Percentiles rank a stretch among this genome's conserved stretches.
Conservation (phyloP, 805 yeast genomes). For the Kodamaea laetipori region DNA sequence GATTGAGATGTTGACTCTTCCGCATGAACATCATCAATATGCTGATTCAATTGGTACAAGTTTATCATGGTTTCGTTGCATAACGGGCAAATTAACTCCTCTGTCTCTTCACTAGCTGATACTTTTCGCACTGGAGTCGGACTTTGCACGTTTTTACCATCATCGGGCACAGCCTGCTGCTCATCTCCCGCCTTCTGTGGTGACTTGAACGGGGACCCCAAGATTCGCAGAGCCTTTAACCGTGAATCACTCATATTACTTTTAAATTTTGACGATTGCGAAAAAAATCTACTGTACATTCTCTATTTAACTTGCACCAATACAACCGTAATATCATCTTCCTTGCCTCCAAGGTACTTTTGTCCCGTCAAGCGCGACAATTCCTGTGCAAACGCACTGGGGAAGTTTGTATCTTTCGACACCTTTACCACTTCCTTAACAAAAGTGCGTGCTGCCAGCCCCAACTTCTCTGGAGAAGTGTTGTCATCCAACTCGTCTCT, state of each 20-base stretch:
- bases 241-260: not conserved
- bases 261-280: not conserved
- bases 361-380: slow-evolving; percentile 65
- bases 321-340: slow-evolving; percentile 89
- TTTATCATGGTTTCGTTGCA: slow-evolving; percentile 62
- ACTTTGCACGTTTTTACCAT: not conserved
- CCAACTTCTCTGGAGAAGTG: slow-evolving; percentile 34
- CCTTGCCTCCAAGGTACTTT: slow-evolving; percentile 85
- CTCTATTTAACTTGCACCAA: slow-evolving; percentile 60
- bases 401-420: slow-evolving; percentile 71
- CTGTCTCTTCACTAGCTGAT: slow-evolving; percentile 13
- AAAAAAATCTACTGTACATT: not conserved
- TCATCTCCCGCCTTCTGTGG: slow-evolving; percentile 17
- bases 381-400: slow-evolving; percentile 86
- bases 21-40: slow-evolving; percentile 67
- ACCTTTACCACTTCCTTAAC: slow-evolving; percentile 67
- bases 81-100: slow-evolving; percentile 58
- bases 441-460: slow-evolving; percentile 52
- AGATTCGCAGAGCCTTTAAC: slow-evolving; percentile 14
- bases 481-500: slow-evolving; percentile 49
- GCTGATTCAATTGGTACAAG: slow-evolving; percentile 59
- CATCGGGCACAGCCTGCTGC: no score
- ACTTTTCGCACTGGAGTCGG: slow-evolving; percentile 15
- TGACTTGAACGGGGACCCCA: slow-evolving; percentile 30
- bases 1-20: not conserved